Evolutionary conservation across 257 asterid genomes (phyloP).

Genomic region (Catharanthus roseus): DNA sequence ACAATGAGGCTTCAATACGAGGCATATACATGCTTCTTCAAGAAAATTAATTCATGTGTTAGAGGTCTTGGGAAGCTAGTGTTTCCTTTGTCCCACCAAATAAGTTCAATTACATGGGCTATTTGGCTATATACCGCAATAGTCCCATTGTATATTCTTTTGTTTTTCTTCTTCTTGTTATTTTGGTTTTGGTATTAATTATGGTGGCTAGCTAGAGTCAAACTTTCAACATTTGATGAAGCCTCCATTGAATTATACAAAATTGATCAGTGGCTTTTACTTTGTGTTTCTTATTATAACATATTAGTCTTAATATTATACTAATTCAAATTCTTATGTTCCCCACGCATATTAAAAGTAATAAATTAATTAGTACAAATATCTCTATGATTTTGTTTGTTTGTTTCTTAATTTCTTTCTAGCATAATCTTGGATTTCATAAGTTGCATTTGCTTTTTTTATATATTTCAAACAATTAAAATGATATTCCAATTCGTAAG

Average conservation of each 20-base stretch:
- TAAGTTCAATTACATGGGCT: constrained; percentile 3
- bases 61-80: constrained; percentile 3
- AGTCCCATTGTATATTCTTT: background rate
- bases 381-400: background rate
- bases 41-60: background rate
- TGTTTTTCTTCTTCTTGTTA: background rate
- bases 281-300: background rate
- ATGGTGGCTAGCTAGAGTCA: constrained; percentile 16
- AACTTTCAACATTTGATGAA: constrained; percentile 15
- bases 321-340: constrained; percentile 10
- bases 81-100: constrained; percentile 9
- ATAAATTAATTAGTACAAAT: too few relatives aligned
- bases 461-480: too few relatives aligned
- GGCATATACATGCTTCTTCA: background rate
- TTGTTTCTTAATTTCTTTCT: background rate
- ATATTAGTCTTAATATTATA: constrained; percentile 3
- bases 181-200: background rate
- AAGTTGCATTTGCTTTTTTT: too few relatives aligned
- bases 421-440: background rate
- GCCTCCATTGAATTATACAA: constrained; percentile 13
- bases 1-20: constrained; percentile 15
- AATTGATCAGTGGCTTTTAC: constrained; percentile 10
- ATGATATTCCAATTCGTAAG: too few relatives aligned
- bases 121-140: background rate
- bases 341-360: constrained; percentile 15